Base-by-base conservation (phyloP, 2,329 filamentous ascomycete species). In the Diaporthe batatas region DNA sequence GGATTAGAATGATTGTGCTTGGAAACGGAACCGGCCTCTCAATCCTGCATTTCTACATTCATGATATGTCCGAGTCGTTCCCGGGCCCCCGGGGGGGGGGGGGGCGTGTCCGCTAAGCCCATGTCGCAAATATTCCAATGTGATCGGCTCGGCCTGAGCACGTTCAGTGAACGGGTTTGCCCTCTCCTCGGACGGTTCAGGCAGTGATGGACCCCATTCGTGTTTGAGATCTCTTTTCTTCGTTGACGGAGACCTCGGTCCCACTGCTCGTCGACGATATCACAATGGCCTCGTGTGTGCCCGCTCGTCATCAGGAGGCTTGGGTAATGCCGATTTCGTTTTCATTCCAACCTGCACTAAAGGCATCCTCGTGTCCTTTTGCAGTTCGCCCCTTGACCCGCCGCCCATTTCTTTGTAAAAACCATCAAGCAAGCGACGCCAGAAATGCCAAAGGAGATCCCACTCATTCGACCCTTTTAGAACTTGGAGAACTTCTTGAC, bases 401-500 rank as follows among this genome's bases (percentile, higher is more conserved):
- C 78, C 79, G 75, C 77, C 79, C 79, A 78, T 77, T 77, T 78
- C 78, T 79, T 78, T 77, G 77, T 75, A 77, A 77, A 78, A 79
- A 76, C 78, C 78, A 79, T 77, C 76, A 80, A 80, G 77, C 78
- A 79, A 80, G 76, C 79, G 77, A 77, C 79, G 79, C 79, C 79
- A 78, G 77, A 80, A 78, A 80, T 79, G 78, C 78, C 78, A 79
- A 75, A 73, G 75, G 79, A 79, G 78, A 75, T 72, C 75, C 75
- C 76, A 72, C 44, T 64, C 53, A 47, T 74, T 72, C 72, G 76
- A 74, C 75, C 42, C 80, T 82, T 80, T 92, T 98, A 99, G 91
- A 99, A 99, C 91, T 99, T 99, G 90, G 86, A 90, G 92, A 99
- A 99, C 86, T 92, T 87, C 95, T 99, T 99, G 87, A 98, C 95